These are phyloP conservation scores for Plasmodium knowlesi DNA, from an alignment of 169 alveolate species.

Conservation along the genomic window DNA sequence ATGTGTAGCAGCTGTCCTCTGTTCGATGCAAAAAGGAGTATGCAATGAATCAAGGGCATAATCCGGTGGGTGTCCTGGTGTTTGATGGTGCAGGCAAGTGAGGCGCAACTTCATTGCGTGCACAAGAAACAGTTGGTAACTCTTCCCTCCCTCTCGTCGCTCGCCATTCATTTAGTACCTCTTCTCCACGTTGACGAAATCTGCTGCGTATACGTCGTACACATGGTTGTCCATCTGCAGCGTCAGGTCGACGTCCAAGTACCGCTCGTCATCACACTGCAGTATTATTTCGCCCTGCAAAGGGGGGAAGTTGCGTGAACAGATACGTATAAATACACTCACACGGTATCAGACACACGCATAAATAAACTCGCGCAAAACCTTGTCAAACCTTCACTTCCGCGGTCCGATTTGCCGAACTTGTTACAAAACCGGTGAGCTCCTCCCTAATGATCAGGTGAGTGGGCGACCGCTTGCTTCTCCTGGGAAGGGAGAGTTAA, in stretches of 20 bases:
- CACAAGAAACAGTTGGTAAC: background rate
- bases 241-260: slow-evolving; percentile 14
- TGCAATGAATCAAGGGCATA: background rate
- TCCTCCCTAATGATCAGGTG: slow-evolving; percentile 18
- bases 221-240: background rate
- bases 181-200: background rate
- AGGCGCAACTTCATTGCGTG: background rate
- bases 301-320: background rate
- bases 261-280: slow-evolving; percentile 11
- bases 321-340: background rate
- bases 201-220: slow-evolving; percentile 18
- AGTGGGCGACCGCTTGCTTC: background rate
- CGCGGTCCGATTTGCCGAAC: background rate
- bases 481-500: background rate
- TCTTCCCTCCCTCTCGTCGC: background rate
- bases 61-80: background rate
- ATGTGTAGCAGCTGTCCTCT: slow-evolving; percentile 6
- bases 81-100: background rate
- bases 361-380: no score
- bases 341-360: background rate
- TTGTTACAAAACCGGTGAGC: slow-evolving; percentile 28
- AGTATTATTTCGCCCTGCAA: slow-evolving; percentile 39
- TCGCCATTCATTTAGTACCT: background rate
- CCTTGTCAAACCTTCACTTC: slow-evolving; percentile 33
- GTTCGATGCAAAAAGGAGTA: background rate